Evolutionary conservation across 2,329 filamentous ascomycete genomes (phyloP), one percentile per base, ranked within the genome.

Genomic region (Cytospora chrysosperma): DNA sequence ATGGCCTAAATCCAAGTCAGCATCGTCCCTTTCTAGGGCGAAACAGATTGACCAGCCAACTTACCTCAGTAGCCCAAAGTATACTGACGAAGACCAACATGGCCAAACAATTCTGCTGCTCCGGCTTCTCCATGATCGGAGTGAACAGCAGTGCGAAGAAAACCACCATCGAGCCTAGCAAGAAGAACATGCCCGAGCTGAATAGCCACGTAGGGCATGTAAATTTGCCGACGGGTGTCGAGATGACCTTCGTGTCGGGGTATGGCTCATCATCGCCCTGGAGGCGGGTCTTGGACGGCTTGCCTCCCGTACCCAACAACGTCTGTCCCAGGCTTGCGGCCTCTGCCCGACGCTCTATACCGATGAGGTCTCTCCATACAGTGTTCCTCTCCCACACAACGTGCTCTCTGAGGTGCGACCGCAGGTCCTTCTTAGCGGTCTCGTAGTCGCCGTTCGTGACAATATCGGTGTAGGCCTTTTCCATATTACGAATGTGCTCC

Each of bases 351-450:
- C 95, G 85, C 79, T 99, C 96, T 69, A 99, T 94, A 59, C 94
- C 95, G 74, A 99, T 99, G 86, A 99, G 95, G 71, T 99, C 95
- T 77, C 96, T 84, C 95, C 95, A 99, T 21, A 99, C 95, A 0
- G 95, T 99, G 73, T 99, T 99, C 63, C 95, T 86, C 75, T 99
- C 96, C 96, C 95, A 99, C 0, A 98, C 94, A 24, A 99, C 93
- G 75, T 99, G 95, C 77, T 99, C 96, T 63, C 95, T 84, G 28
- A 99, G 83, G 72, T 99, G 93, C 32, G 97, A 86, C 60, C 95
- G 86, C 63, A 99, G 81, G 73, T 98, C 95, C 69, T 91, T 89
- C 71, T 88, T 91, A 5, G 95, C 93, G 15, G 90, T 79, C 7
- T 84, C 81, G 3, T 90, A 77, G 71, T 99, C 92, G 32, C 93